These are phyloP conservation scores for Suillus alpinus DNA, from an alignment of 768 basidiomycete genomes.

Conservation along the genomic window DNA sequence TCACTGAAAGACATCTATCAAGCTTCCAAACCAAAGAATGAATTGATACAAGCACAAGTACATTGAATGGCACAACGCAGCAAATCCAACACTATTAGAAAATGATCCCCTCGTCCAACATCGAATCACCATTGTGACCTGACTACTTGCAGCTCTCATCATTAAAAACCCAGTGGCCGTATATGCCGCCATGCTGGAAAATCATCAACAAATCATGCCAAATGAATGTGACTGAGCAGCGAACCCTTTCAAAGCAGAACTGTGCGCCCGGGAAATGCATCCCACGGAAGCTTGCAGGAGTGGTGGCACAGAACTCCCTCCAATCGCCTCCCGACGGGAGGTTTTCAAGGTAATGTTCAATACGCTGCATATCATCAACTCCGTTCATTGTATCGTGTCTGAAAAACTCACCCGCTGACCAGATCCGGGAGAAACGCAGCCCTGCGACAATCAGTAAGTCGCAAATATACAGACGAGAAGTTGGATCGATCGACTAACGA, in stretches of 20 bases:
- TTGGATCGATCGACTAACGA: neutral
- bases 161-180: slow-evolving; percentile 25
- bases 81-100: no score
- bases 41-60: no score
- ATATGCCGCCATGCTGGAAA: slow-evolving; percentile 15
- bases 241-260: slow-evolving; percentile 20
- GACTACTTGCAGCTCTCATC: slow-evolving; percentile 13
- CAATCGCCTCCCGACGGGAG: slow-evolving; percentile 26
- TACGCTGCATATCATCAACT: slow-evolving; percentile 15
- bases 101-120: no score
- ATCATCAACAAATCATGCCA: neutral
- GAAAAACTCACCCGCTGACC: slow-evolving; percentile 4
- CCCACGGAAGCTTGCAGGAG: slow-evolving; percentile 23
- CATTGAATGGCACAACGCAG: no score
- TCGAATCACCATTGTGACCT: no score
- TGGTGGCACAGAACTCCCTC: slow-evolving; percentile 32
- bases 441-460: neutral
- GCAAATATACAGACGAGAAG: neutral
- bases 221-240: neutral
- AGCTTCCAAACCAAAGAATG: no score
- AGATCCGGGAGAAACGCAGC: slow-evolving; percentile 1
- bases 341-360: slow-evolving; percentile 28
- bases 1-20: no score
- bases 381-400: neutral
- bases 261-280: slow-evolving; percentile 25